phyloP scores from a whole-genome alignment of 257 asterid species.

The Solanum bulbocastanum region DNA sequence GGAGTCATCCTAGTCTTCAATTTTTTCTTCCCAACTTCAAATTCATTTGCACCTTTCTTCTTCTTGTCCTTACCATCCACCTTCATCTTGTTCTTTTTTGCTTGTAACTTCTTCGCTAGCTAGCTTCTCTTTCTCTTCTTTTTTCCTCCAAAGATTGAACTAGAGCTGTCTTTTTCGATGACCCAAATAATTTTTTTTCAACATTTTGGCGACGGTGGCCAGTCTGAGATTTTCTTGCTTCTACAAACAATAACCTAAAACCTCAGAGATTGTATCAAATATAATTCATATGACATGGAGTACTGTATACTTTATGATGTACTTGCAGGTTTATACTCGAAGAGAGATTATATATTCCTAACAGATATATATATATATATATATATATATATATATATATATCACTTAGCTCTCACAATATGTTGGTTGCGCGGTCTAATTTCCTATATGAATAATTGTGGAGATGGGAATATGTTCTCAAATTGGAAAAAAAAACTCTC shows the following conservation, averaged over 20 bases:
- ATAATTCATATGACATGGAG: background rate
- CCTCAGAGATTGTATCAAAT: background rate
- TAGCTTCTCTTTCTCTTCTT: conserved; percentile 54
- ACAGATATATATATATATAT: too few species aligned
- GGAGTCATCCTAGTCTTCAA: conserved; percentile 80
- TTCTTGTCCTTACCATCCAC: conserved; percentile 77
- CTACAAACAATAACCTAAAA: background rate
- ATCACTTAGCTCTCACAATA: background rate
- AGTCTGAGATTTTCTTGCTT: background rate
- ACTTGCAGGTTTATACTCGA: background rate
- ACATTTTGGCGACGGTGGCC: too few species aligned
- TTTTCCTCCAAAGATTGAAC: conserved; percentile 57
- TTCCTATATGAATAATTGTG: too few species aligned
- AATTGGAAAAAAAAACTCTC: background rate
- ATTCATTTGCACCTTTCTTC: conserved; percentile 58
- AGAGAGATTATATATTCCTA: background rate
- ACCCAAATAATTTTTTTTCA: too few species aligned
- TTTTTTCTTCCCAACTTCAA: conserved; percentile 90
- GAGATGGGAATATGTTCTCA: background rate
- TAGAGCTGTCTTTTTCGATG: conserved; percentile 56
- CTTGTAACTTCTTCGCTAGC: conserved; percentile 62
- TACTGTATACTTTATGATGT: background rate
- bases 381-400: too few species aligned
- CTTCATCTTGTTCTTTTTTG: conserved; percentile 88
- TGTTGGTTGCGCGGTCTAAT: background rate